phyloP scores from a whole-genome alignment of 495 filamentous ascomycete species.

The Tuber calosporum region DNA sequence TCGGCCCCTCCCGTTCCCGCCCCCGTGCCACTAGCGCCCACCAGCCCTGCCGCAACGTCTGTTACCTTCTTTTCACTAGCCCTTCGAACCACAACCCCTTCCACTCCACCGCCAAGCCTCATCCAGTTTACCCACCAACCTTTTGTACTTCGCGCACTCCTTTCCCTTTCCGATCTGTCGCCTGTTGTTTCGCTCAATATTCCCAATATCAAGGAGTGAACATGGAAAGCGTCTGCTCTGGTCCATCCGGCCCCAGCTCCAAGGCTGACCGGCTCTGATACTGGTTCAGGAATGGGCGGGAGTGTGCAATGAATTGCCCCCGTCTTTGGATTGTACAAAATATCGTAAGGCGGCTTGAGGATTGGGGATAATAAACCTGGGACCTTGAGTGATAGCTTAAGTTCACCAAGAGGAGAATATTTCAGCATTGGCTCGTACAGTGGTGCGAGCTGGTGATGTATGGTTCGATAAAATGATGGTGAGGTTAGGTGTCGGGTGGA shows the following conservation, averaged over 20 bases:
- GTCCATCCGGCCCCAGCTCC: constrained; percentile 51
- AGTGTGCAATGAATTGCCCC: constrained; percentile 75
- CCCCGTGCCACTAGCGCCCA: constrained; percentile 8
- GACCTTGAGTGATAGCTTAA: constrained; percentile 3
- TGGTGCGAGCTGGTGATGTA: constrained; percentile 74
- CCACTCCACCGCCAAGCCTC: constrained; percentile 28
- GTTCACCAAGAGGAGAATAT: constrained; percentile 44
- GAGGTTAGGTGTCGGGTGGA: constrained; percentile 59
- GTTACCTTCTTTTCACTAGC: constrained; percentile 32
- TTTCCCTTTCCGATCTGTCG: constrained; percentile 59
- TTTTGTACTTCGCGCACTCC: constrained; percentile 82
- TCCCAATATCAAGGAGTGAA: constrained; percentile 75
- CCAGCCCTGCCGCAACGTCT: constrained; percentile 20
- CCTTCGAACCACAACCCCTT: constrained; percentile 35
- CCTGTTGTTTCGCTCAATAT: constrained; percentile 60
- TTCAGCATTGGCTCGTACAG: constrained; percentile 45
- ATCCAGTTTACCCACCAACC: constrained; percentile 99
- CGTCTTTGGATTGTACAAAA: constrained; percentile 73
- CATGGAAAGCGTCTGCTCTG: constrained; percentile 82
- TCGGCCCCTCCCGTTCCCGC: constrained; percentile 24
- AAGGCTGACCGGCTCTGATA: constrained; percentile 36
- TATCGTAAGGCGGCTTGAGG: constrained; percentile 55
- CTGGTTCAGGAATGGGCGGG: constrained; percentile 70
- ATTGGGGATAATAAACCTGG: neutral
- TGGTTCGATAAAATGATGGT: constrained; percentile 65